A percentile compares a stretch with the other conserved stretches of the same genome.
Conservation (phyloP, 2,329 filamentous ascomycete species). For the Aspergillus brunneoviolaceus region DNA sequence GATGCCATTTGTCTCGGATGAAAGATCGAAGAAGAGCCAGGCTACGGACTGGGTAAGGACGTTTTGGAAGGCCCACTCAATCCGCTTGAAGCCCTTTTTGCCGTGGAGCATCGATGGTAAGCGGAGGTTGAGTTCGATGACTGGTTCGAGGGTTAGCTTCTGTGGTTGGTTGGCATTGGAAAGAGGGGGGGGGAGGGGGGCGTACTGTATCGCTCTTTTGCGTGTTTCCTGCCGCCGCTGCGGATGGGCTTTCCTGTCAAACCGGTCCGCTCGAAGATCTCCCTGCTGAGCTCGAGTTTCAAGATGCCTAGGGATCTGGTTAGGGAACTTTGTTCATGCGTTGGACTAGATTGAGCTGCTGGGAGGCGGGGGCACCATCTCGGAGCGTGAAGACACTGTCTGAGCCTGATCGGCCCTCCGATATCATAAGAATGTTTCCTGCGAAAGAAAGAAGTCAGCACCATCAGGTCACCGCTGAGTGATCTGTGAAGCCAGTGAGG, state of each 20-base stretch:
- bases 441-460: neutral
- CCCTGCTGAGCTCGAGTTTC: conserved; percentile 73
- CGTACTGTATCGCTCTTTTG: conserved; percentile 72
- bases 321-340: conserved; percentile 1
- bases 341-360: neutral
- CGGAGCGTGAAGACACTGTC: conserved; percentile 71
- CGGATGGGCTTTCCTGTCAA: conserved; percentile 69
- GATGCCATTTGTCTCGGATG: conserved; percentile 18
- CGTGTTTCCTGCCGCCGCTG: conserved; percentile 59
- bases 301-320: conserved; percentile 58
- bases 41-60: conserved; percentile 66
- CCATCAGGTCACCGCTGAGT: neutral
- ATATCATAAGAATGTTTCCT: conserved; percentile 83
- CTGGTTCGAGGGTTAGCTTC: conserved; percentile 45
- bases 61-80: conserved; percentile 76
- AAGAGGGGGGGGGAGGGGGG: neutral
- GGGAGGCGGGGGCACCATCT: conserved; percentile 54
- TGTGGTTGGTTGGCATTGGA: neutral
- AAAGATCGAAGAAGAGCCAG: conserved; percentile 76
- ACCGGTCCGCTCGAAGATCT: conserved; percentile 79
- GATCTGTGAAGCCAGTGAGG: neutral
- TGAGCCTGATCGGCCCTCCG: conserved; percentile 67
- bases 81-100: conserved; percentile 76
- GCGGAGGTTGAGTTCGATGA: conserved; percentile 74
- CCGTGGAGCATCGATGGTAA: conserved; percentile 75